Base-by-base conservation (phyloP, 192 early-diverging fungal species). In the Backusella circina region DNA sequence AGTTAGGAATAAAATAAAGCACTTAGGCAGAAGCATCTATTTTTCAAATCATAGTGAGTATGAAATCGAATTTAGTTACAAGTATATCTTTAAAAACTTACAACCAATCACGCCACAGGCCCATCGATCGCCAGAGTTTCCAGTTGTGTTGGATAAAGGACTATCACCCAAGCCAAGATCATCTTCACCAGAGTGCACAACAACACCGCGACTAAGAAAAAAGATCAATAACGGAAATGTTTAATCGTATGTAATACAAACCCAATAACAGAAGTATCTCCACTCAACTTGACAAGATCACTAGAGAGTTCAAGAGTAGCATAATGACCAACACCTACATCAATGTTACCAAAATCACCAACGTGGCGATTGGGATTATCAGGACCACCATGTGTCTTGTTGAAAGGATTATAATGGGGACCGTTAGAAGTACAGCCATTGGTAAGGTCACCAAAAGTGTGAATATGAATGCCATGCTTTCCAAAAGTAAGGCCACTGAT, bases 321-420 rank as follows among this genome's bases (percentile, higher is more conserved):
- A 69, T 70, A 78, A 41, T 91, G 89, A 71, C 89, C 76, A 12
- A 75, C 74, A 10, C 79, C 78, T 23, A 86, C 91, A n/a, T 36
- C 76, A 54, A 97, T 72, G 84, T 96, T 97, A 77, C 96, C 96
- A 67, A 98, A 89, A 83, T 98, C 96, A 75, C 96, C 96, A 41
- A 90, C 90, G 84, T 98, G 96, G 68, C 94, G 92, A 26, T 85
- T 70, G 61, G 80, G 77, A 77, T 84, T 90, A 0, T 69, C 65
- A 65, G 91, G 92, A 41, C 90, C 94, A 71, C 96, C 95, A 88
- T 97, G 96, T 8, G 87, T 92, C 77, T 87, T 78, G 38, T 82
- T 82, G 79, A 81, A 71, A 75, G 96, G 96, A 87, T 97, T 97
- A 84, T 89, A 96, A 88, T 96, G 96, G 67, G 81, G 75, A 67